Evolutionary conservation across 495 filamentous ascomycete genomes (phyloP).

Genomic region (Apiosordaria backusii): DNA sequence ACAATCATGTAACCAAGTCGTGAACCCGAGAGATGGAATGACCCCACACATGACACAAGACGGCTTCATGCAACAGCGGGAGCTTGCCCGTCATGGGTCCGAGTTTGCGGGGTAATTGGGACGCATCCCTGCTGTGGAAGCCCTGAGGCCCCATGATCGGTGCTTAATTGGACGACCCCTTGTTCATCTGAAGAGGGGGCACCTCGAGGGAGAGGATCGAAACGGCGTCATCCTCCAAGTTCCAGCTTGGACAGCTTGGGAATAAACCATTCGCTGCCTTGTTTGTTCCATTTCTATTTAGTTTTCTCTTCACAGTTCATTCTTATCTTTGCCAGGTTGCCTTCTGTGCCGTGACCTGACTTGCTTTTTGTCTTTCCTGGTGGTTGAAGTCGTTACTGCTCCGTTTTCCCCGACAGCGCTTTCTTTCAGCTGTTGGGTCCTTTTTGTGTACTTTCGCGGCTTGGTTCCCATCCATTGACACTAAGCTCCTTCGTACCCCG

Average conservation of each 20-base stretch:
- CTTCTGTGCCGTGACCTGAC: background rate
- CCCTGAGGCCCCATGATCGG: background rate
- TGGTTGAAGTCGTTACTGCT: background rate
- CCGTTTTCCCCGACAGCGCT: background rate
- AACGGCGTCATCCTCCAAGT: constrained; percentile 7
- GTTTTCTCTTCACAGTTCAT: background rate
- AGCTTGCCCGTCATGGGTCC: background rate
- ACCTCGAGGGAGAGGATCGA: background rate
- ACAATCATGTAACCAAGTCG: background rate
- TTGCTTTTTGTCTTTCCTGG: background rate
- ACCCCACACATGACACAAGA: background rate
- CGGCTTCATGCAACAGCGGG: background rate
- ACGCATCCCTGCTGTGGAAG: background rate
- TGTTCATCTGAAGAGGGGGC: constrained; percentile 1
- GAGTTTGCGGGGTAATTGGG: background rate
- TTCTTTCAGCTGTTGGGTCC: background rate
- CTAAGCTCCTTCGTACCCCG: background rate
- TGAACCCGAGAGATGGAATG: background rate
- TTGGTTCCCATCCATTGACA: no score
- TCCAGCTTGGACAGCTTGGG: background rate
- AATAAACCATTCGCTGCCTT: background rate
- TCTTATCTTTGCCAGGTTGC: background rate
- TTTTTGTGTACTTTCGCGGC: no score
- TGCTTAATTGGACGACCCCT: background rate
- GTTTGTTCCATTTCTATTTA: background rate